Evolutionary conservation across 2,329 filamentous ascomycete species (phyloP), one percentile per base, ranked within the genome.

Genomic region (Penicillium hesseltinei): DNA sequence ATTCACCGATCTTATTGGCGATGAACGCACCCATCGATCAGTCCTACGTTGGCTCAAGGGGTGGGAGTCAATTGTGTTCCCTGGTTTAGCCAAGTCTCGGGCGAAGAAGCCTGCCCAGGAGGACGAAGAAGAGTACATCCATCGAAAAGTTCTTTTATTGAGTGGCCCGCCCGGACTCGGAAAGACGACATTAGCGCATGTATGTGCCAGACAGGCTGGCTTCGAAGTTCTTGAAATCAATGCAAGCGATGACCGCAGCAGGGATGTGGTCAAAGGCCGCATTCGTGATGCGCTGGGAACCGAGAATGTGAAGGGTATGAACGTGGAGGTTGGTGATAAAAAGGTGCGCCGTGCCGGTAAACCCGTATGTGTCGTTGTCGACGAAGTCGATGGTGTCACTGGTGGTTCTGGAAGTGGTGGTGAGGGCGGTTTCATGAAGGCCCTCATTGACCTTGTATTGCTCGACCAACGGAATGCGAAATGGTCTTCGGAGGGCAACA

Each of bases 181-280:
- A 29, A 99, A 99, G 78, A 99, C 94, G 0, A 99, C 94, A 0
- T 75, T 99, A 47, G 94, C 94, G 2, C 94, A 99, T 74, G 94
- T 99, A 0, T 97, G 94, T 71, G 95, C 95, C 0, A 88, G 83
- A 65, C 94, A 99, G 75, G 94, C 94, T 5, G 94, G 94, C 0
- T 99, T 99, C 68, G 94, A 97, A 69, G 90, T 96, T 1, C 84
- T 97, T 70, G 94, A 99, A 72, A 96, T 99, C 76, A 99, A 99
- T 68, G 94, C 95, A 9, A 97, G 93, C 67, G 94, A 99, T 70
- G 95, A 99, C 71, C 84, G 94, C 67, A 96, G 91, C 69, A 83
- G 84, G 31, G 87, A 93, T 68, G 91, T 99, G 2, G 94, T 99
- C 36, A 94, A 90, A 71, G 91, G 91, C 7, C 84, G 92, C 17